phyloP scores from a whole-genome alignment of 2,329 filamentous ascomycete species.

The Oidium heveae region DNA sequence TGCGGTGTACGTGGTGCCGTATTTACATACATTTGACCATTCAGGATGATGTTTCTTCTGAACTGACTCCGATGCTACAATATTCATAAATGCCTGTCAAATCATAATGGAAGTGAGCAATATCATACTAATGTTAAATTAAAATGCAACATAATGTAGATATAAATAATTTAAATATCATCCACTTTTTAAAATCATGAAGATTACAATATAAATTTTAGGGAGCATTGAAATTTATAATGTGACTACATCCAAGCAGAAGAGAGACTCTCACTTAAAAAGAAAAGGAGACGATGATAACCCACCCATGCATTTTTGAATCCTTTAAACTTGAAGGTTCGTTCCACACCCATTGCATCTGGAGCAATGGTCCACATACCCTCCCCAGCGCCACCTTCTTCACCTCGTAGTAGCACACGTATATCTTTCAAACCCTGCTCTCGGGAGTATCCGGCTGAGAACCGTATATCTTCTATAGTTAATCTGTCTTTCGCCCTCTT shows the following conservation, averaged over 20 bases:
- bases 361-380: conserved; percentile 25
- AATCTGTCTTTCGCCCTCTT: background rate
- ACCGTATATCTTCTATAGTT: background rate
- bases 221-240: background rate
- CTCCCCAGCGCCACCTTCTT: background rate
- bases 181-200: too few relatives aligned
- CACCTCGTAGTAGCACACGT: conserved; percentile 3
- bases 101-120: background rate
- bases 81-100: conserved; percentile 47
- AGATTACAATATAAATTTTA: too few relatives aligned
- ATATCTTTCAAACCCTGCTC: conserved; percentile 4
- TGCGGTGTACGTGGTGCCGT: background rate
- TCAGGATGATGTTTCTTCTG: conserved; percentile 47
- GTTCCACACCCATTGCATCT: conserved; percentile 29
- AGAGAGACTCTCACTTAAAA: background rate
- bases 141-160: background rate
- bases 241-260: background rate
- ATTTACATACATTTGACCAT: conserved; percentile 43
- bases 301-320: conserved; percentile 40
- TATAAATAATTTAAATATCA: too few relatives aligned
- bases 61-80: conserved; percentile 41
- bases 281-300: conserved; percentile 4
- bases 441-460: conserved; percentile 6
- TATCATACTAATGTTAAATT: background rate
- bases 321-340: conserved; percentile 36